A percentile compares a stretch with the other conserved stretches of the same genome.
These are phyloP conservation scores for Dipodascus albidus DNA, from an alignment of 805 yeast genomes.

Conservation along the genomic window DNA sequence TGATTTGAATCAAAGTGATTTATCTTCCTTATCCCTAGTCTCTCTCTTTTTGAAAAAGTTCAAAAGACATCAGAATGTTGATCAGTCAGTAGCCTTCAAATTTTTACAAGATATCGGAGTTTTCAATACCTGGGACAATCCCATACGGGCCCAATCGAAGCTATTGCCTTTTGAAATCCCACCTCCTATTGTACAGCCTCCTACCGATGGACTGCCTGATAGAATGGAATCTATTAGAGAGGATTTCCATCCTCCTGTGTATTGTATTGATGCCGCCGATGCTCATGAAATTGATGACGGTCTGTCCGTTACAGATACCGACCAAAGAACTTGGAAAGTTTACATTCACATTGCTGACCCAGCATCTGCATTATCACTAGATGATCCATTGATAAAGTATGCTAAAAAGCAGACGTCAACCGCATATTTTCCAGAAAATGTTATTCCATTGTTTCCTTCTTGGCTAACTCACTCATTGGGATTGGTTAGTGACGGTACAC, in stretches of 20 bases:
- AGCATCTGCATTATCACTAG: conserved; percentile 41
- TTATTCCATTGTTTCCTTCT: conserved; percentile 60
- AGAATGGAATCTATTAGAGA: conserved; percentile 9
- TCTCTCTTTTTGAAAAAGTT: conserved; percentile 6
- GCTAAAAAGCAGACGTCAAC: conserved; percentile 58
- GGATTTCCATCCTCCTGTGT: conserved; percentile 37
- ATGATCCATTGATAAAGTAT: conserved; percentile 32
- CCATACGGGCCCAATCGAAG: conserved; percentile 7
- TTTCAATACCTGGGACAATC: conserved; percentile 4
- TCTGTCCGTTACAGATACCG: conserved; percentile 37
- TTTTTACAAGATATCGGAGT: conserved; percentile 2
- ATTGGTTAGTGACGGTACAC: conserved; percentile 32
- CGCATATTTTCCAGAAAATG: conserved; percentile 57
- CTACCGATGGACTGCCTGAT: conserved; percentile 4
- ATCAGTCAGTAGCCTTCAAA: conserved; percentile 5
- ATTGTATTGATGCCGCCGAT: conserved; percentile 68
- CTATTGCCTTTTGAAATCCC: conserved; percentile 7
- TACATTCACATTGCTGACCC: conserved; percentile 85
- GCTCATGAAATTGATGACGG: conserved; percentile 96
- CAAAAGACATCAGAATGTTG: not conserved
- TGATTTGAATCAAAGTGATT: conserved; percentile 12
- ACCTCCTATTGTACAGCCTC: not conserved
- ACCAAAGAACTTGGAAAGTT: conserved; percentile 25
- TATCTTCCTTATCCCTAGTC: conserved; percentile 10
- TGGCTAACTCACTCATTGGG: conserved; percentile 40